A percentile compares a stretch with the other conserved stretches of the same genome.
Evolutionary conservation across 495 filamentous ascomycete genomes (phyloP).

Genomic region (Penicillium silybi): DNA sequence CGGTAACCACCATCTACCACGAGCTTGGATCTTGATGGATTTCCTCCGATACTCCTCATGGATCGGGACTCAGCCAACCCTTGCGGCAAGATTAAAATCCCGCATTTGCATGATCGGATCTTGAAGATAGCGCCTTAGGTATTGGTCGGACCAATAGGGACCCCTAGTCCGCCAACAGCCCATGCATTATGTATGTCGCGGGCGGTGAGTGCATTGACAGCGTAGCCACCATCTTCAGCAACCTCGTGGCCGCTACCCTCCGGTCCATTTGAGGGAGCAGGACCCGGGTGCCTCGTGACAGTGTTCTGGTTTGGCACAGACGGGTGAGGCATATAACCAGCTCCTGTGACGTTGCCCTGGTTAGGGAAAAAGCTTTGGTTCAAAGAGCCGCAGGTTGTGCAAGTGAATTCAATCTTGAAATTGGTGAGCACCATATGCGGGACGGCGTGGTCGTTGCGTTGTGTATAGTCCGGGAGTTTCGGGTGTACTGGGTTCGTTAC

Average conservation of each 20-base stretch:
- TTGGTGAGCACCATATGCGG: slow-evolving; percentile 36
- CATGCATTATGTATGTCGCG: slow-evolving; percentile 33
- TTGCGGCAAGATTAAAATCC: not conserved
- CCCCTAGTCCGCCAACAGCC: slow-evolving; percentile 27
- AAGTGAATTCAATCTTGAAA: slow-evolving; percentile 47
- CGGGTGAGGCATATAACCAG: slow-evolving; percentile 29
- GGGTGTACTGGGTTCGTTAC: slow-evolving; percentile 18
- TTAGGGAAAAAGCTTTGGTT: slow-evolving; percentile 47
- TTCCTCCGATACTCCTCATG: not conserved
- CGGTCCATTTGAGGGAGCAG: slow-evolving; percentile 19
- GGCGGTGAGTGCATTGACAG: slow-evolving; percentile 21
- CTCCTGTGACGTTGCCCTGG: slow-evolving; percentile 38
- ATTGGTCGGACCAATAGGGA: slow-evolving; percentile 28
- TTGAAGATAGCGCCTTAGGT: slow-evolving; percentile 2
- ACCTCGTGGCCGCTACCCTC: slow-evolving; percentile 32
- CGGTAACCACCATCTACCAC: not conserved
- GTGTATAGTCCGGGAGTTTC: slow-evolving; percentile 24
- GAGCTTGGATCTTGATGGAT: not conserved
- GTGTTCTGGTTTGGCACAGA: slow-evolving; percentile 19
- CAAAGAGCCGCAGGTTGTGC: slow-evolving; percentile 39
- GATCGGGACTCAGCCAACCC: not conserved
- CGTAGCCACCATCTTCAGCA: slow-evolving; percentile 40
- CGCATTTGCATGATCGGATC: not conserved
- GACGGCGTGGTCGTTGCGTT: slow-evolving; percentile 22
- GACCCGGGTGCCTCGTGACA: slow-evolving; percentile 18